Evolutionary conservation across 2,329 filamentous ascomycete genomes (phyloP).

Genomic region (Aspergillus fumigatiaffinis): DNA sequence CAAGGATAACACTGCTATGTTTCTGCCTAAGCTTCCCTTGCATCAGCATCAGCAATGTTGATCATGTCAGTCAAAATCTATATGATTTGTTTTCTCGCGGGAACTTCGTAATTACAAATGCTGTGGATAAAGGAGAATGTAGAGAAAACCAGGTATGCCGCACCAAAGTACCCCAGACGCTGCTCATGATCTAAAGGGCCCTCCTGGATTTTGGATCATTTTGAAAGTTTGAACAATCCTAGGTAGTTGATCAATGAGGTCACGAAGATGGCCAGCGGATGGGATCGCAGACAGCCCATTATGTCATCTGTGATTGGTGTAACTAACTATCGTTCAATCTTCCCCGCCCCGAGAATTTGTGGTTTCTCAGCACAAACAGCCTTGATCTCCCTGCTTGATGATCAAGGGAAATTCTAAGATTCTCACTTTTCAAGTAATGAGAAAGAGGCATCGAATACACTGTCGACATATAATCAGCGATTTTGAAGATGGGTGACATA

Average conservation of each 20-base stretch:
- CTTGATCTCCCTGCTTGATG: neutral
- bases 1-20: too few relatives aligned
- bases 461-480: slow-evolving; percentile 4
- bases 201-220: neutral
- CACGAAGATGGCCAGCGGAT: neutral
- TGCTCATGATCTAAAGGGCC: neutral
- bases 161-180: neutral
- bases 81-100: too few relatives aligned
- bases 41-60: too few relatives aligned
- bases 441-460: neutral
- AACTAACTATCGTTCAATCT: slow-evolving; percentile 1
- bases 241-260: neutral
- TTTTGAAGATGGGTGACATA: slow-evolving; percentile 10
- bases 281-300: neutral
- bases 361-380: neutral
- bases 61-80: too few relatives aligned
- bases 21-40: too few relatives aligned
- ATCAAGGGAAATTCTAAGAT: neutral
- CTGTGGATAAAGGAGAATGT: neutral
- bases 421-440: slow-evolving; percentile 1
- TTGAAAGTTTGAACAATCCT: neutral
- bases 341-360: neutral
- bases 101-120: neutral
- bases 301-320: neutral
- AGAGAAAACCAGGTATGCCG: neutral